Conservation (phyloP, 2,329 filamentous ascomycete genomes). For the Hypoxylon sp. region DNA sequence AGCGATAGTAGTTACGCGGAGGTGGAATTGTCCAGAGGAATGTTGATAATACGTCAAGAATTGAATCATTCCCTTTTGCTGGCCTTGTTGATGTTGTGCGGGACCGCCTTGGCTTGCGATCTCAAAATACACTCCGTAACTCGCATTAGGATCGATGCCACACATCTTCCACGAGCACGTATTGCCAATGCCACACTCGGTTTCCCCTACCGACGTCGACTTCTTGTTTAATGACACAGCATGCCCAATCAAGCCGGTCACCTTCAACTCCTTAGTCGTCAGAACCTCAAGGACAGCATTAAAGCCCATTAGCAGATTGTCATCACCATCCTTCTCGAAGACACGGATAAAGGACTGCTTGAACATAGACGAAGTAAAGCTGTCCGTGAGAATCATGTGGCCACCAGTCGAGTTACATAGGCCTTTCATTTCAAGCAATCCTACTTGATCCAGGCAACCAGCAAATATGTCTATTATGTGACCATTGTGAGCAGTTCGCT, state of each 20-base stretch:
- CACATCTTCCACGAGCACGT: constrained; percentile 99
- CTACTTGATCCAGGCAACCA: constrained; percentile 96
- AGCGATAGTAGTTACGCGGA: constrained; percentile 94
- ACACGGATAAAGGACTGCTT: constrained; percentile 98
- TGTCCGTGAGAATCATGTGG: constrained; percentile 98
- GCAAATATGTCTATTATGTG: constrained; percentile 98
- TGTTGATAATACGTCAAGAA: constrained; percentile 99
- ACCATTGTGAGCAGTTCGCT: constrained; percentile 94
- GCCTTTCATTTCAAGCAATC: constrained; percentile 97
- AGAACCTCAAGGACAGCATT: constrained; percentile 96
- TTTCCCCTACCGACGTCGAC: constrained; percentile 95
- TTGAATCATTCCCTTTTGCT: constrained; percentile 95
- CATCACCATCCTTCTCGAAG: constrained; percentile 95
- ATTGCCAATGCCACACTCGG: constrained; percentile 97
- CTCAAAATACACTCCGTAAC: constrained; percentile 97
- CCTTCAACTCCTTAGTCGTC: constrained; percentile 98
- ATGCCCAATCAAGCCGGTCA: constrained; percentile 96
- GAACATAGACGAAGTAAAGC: constrained; percentile 99
- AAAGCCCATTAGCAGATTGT: constrained; percentile 97
- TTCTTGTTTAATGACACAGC: constrained; percentile 98
- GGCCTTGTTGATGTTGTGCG: constrained; percentile 84
- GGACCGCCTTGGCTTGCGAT: constrained; percentile 94
- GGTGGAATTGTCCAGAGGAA: constrained; percentile 94
- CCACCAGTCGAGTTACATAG: constrained; percentile 96
- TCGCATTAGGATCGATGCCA: constrained; percentile 92